Evolutionary conservation across 352 stramenopile genomes (phyloP).

Genomic region (Phytophthora boehmeriae): DNA sequence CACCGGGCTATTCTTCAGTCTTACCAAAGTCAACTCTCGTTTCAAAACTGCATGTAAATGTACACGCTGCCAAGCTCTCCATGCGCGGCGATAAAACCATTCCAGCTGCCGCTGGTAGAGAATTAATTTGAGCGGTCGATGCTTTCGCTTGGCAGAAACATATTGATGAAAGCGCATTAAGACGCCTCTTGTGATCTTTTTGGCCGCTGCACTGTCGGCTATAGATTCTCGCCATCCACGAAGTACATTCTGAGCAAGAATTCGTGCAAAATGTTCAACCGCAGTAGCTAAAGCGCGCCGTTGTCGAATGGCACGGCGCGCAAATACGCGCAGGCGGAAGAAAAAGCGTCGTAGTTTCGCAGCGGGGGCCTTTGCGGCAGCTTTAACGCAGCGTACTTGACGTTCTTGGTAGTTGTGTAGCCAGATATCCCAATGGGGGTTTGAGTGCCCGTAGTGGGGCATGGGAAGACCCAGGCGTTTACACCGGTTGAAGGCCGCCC

Average conservation of each 20-base stretch:
- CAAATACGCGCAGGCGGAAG: conserved; percentile 35
- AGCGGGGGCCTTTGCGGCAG: conserved; percentile 50
- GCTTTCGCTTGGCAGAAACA: conserved; percentile 33
- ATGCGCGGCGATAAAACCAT: conserved; percentile 35
- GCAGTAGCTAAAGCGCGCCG: conserved; percentile 25
- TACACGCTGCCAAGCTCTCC: conserved; percentile 54
- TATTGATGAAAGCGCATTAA: conserved; percentile 40
- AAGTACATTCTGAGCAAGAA: conserved; percentile 26
- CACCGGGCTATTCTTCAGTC: conserved; percentile 41
- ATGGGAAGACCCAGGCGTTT: conserved; percentile 53
- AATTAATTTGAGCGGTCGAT: conserved; percentile 45
- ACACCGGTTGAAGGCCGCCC: conserved; percentile 56
- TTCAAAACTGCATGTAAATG: conserved; percentile 64
- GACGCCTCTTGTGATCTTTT: conserved; percentile 45
- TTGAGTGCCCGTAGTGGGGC: conserved; percentile 43
- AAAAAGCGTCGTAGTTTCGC: conserved; percentile 60
- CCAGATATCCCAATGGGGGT: conserved; percentile 78
- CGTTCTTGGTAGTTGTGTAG: conserved; percentile 79
- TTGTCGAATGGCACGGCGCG: conserved; percentile 17
- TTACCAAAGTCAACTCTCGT: conserved; percentile 54
- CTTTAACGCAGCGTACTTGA: conserved; percentile 76
- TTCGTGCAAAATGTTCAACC: conserved; percentile 17
- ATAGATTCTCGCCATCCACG: conserved; percentile 59
- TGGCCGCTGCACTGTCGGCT: conserved; percentile 42
- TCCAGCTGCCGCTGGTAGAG: conserved; percentile 19